Percentiles rank a stretch among this genome's conserved stretches.
phyloP scores from a whole-genome alignment of 2,329 filamentous ascomycete species.

The Acarospora socialis region DNA sequence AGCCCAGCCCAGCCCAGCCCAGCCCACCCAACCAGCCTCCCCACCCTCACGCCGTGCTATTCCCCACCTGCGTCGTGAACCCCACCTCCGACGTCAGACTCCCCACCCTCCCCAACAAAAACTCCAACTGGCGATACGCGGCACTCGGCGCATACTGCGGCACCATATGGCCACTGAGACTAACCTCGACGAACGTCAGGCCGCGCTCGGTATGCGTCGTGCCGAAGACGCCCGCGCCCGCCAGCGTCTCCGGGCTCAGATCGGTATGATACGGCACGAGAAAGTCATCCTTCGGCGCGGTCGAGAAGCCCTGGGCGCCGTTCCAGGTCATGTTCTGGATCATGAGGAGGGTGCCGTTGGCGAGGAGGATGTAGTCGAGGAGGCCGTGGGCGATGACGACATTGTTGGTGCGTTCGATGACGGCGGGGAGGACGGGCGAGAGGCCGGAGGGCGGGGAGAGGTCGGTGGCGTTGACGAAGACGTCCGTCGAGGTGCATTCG shows the following conservation, averaged over 20 bases:
- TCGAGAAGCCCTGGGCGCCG: constrained; percentile 55
- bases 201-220: constrained; percentile 59
- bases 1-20: too few relatives aligned
- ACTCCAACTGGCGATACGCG: constrained; percentile 58
- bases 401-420: constrained; percentile 59
- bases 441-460: constrained; percentile 38
- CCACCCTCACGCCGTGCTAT: too few relatives aligned
- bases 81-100: constrained; percentile 26
- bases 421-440: constrained; percentile 48
- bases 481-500: constrained; percentile 36
- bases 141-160: constrained; percentile 29
- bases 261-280: constrained; percentile 52
- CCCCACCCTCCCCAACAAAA: constrained; percentile 55
- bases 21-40: too few relatives aligned
- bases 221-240: constrained; percentile 54
- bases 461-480: constrained; percentile 29
- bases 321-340: constrained; percentile 77
- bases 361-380: constrained; percentile 53
- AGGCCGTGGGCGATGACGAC: constrained; percentile 61
- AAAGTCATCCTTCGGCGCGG: constrained; percentile 45
- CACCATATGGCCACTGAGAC: constrained; percentile 46
- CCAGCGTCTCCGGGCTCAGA: constrained; percentile 32
- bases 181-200: constrained; percentile 54
- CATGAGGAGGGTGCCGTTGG: constrained; percentile 54
- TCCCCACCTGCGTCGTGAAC: constrained; percentile 9